These are phyloP conservation scores for Triticum aestivum DNA, from an alignment of 176 grass and related monocot genomes.

Conservation along the genomic window DNA sequence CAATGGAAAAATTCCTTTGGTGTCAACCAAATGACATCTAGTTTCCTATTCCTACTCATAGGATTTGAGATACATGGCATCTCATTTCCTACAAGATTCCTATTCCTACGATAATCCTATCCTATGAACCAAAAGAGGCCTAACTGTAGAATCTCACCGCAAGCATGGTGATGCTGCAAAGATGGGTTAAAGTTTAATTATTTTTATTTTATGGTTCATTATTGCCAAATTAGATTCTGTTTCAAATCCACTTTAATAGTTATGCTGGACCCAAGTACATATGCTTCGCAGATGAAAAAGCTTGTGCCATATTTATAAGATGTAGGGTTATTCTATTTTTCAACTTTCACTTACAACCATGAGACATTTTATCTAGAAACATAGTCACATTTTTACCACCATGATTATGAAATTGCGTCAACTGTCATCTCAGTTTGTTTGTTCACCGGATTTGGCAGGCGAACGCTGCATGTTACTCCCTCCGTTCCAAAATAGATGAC, in stretches of 20 bases:
- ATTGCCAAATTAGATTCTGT: not conserved
- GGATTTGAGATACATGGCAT: too few relatives aligned
- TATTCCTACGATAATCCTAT: too few relatives aligned
- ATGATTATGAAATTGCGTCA: too few relatives aligned
- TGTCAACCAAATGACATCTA: too few relatives aligned
- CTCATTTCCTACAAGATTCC: too few relatives aligned
- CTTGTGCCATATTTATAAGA: not conserved
- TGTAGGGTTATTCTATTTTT: not conserved
- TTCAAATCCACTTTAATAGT: constrained; percentile 9
- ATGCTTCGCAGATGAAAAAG: not conserved
- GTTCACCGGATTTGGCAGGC: not conserved
- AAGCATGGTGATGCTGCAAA: not conserved
- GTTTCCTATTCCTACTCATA: too few relatives aligned
- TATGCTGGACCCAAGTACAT: constrained; percentile 12
- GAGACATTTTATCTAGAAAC: not conserved
- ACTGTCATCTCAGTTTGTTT: too few relatives aligned
- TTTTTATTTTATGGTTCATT: not conserved
- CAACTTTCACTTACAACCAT: not conserved
- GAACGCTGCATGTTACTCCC: not conserved
- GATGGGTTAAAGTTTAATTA: not conserved
- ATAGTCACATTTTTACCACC: too few relatives aligned
- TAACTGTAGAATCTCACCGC: too few relatives aligned
- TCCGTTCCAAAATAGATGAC: too few relatives aligned
- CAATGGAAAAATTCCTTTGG: too few relatives aligned
- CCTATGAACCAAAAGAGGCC: too few relatives aligned